Base-by-base conservation (phyloP, 1,139 yeast genomes). In the Candida tunisiensis region DNA sequence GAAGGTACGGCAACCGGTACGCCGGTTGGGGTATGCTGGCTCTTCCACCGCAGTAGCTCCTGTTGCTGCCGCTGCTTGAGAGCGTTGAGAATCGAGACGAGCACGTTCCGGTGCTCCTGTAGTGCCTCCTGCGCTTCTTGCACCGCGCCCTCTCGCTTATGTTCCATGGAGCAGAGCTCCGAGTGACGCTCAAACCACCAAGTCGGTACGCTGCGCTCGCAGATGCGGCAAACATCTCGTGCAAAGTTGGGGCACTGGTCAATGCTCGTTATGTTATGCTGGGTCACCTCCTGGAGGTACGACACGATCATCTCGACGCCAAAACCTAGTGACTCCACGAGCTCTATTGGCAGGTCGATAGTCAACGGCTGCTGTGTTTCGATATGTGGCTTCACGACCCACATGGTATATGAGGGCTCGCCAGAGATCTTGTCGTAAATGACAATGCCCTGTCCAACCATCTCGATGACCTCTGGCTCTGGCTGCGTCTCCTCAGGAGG, bases 161-260 rank as follows among this genome's bases (percentile, higher is more conserved):
- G 93, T 44, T 83, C 94, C 24, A 79, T 69, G 16, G 78, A 57
- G 42, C 96, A 85, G 29, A 78, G 55, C 40, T 80, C 91, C 1
- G 88, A 74, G 50, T 85, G 96, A 29, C 72, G 66, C 42, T 85
- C 95, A 25, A 85, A 59, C 71, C 91, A 85, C 96, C 96, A 85
- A 2, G 83, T 80, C 1, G 93, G 94, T 9, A 82, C 70, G 28
- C 67, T 65, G 15, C 71, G 70, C 44, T 85, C 96, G 50, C 96
- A 85, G 12, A 85, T 82, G 29, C 94, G 62, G 47, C 96, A 85
- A 21, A 85, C 55, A 24, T 78, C 77, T n/a, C n/a, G n/a, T n/a
- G n/a, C n/a, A n/a, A 24, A 71, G 60, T 19, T 73, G 73, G 0
- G 94, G 94, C 21, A 69, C 65, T 10, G 19, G 19, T 8, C 8